Percentiles rank a stretch among this genome's conserved stretches.
These are phyloP conservation scores for Ramularia endophylla DNA, from an alignment of 2,329 filamentous ascomycete species.

Conservation along the genomic window DNA sequence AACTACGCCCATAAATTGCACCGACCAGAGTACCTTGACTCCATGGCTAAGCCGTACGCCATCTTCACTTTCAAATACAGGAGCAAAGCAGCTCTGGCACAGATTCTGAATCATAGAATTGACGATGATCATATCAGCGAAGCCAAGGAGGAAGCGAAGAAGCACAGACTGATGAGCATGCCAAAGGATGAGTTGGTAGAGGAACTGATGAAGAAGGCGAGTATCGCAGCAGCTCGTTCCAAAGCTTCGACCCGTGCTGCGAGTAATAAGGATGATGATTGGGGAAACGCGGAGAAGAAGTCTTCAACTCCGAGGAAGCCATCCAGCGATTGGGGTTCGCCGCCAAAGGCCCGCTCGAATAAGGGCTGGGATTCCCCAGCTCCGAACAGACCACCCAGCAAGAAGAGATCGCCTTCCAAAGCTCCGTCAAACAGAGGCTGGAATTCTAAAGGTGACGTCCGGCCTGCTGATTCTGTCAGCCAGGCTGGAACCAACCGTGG, in stretches of 20 bases:
- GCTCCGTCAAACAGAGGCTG: no score
- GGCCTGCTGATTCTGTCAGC: constrained; percentile 7
- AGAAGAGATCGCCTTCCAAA: no score
- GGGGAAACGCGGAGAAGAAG: not conserved
- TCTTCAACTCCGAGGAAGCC: not conserved
- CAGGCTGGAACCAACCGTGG: not conserved
- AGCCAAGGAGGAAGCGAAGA: constrained; percentile 17
- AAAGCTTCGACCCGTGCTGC: constrained; percentile 3
- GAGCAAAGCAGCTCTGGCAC: constrained; percentile 29
- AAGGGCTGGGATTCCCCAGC: not conserved
- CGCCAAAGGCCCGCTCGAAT: no score
- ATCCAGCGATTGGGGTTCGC: no score
- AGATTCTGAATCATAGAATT: constrained; percentile 29
- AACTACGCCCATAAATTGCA: constrained; percentile 34
- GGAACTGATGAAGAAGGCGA: constrained; percentile 19
- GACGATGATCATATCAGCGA: constrained; percentile 18
- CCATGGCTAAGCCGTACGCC: constrained; percentile 36
- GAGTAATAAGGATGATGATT: constrained; percentile 2
- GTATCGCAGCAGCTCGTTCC: not conserved
- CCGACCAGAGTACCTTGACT: constrained; percentile 39
- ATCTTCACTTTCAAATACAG: constrained; percentile 47
- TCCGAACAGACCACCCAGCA: not conserved
- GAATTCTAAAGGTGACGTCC: not conserved
- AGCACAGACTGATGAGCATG: constrained; percentile 20
- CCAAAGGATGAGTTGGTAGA: constrained; percentile 29